A percentile compares a stretch with the other conserved stretches of the same genome.
Conservation (phyloP, 768 basidiomycete genomes). For the Lentinula detonsa region DNA sequence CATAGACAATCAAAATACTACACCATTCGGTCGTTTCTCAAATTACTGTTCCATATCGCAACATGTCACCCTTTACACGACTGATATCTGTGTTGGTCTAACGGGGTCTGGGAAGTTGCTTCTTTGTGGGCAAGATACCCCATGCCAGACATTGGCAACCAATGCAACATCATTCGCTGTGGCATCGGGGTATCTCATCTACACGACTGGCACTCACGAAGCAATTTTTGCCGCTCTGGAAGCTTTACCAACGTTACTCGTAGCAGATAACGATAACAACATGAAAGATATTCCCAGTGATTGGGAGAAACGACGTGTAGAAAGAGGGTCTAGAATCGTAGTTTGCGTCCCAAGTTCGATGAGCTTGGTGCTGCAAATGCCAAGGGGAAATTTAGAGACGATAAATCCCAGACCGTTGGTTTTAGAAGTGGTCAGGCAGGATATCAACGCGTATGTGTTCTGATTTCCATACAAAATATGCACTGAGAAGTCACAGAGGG, state of each 20-base stretch:
- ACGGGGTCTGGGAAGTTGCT: constrained; percentile 62
- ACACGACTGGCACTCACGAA: constrained; percentile 79
- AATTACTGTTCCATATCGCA: neutral
- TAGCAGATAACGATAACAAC: constrained; percentile 19
- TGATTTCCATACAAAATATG: neutral
- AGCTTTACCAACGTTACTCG: constrained; percentile 15
- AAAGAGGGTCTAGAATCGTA: constrained; percentile 87
- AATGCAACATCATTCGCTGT: constrained; percentile 70
- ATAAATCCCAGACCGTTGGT: constrained; percentile 91
- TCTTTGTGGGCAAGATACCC: constrained; percentile 26
- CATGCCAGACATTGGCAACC: constrained; percentile 30
- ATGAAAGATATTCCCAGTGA: constrained; percentile 17
- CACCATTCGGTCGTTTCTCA: neutral
- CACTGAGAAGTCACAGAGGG: constrained; percentile 35
- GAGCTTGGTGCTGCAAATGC: constrained; percentile 95
- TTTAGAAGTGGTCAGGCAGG: constrained; percentile 70
- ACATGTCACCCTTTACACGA: neutral
- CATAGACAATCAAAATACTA: constrained; percentile 13
- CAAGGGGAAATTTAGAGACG: constrained; percentile 93
- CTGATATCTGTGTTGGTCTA: constrained; percentile 53
- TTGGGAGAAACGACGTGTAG: constrained; percentile 76
- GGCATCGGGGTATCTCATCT: constrained; percentile 75
- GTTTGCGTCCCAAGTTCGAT: constrained; percentile 82
- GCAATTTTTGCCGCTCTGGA: constrained; percentile 64
- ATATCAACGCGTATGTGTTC: constrained; percentile 61